Conservation (phyloP, 169 alveolate genomes). For the Cryptosporidium ubiquitum region DNA sequence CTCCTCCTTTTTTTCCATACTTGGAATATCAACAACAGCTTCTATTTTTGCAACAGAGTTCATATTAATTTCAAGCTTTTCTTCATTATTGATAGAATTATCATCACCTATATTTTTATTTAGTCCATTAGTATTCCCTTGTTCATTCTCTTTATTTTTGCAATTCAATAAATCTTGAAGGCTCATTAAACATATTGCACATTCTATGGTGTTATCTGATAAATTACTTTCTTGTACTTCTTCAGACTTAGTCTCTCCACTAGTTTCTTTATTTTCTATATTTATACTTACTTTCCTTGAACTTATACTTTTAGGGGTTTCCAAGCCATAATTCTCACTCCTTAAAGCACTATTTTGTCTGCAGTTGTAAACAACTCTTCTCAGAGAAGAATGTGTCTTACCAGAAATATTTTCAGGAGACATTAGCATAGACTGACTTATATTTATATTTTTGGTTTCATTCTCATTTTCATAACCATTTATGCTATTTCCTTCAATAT, state of each 20-base stretch:
- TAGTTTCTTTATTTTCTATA: background rate
- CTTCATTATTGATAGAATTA: background rate
- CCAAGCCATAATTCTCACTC: conserved; percentile 28
- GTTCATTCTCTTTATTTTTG: background rate
- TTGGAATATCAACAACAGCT: background rate
- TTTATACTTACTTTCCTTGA: background rate
- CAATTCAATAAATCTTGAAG: conserved; percentile 22
- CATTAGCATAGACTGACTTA: background rate
- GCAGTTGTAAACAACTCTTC: conserved; percentile 52
- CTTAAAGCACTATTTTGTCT: conserved; percentile 60
- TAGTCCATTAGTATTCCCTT: background rate
- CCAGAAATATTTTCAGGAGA: background rate
- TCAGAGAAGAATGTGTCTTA: conserved; percentile 37
- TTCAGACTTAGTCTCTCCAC: background rate
- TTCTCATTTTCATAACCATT: background rate
- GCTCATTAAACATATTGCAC: conserved; percentile 49
- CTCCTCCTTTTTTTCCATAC: background rate
- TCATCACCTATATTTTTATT: background rate
- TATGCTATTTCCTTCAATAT: background rate
- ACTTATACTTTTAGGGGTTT: conserved; percentile 33
- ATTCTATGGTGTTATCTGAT: background rate
- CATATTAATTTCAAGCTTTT: background rate
- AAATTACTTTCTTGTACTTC: background rate
- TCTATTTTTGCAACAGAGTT: background rate
- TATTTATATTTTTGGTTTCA: background rate